Evolutionary conservation across 2,329 filamentous ascomycete genomes (phyloP).

Genomic region (Arthrinium puccinioides): DNA sequence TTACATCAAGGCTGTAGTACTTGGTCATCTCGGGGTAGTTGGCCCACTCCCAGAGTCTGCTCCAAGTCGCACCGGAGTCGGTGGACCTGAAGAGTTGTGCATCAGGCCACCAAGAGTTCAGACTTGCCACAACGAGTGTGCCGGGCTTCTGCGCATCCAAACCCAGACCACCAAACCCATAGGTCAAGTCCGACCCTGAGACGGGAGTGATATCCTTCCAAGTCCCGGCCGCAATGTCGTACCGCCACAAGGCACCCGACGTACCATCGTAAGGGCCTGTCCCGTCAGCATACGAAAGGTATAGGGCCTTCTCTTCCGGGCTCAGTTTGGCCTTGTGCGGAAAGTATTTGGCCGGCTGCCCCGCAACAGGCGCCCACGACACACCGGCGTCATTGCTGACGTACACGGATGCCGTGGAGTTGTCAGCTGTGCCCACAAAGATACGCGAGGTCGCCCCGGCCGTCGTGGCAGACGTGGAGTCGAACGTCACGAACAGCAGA

Average conservation of each 20-base stretch:
- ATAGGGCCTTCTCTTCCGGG: conserved; percentile 43
- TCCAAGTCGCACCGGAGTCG: conserved; percentile 48
- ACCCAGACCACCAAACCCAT: conserved; percentile 48
- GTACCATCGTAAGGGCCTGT: conserved; percentile 51
- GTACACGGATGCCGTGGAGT: conserved; percentile 43
- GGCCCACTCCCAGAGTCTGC: conserved; percentile 43
- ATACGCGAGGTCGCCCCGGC: conserved; percentile 46
- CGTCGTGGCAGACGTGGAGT: conserved; percentile 37
- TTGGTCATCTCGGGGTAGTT: conserved; percentile 35
- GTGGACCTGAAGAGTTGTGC: conserved; percentile 48
- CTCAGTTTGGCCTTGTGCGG: conserved; percentile 47
- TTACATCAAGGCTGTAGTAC: conserved; percentile 32
- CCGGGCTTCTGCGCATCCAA: conserved; percentile 47
- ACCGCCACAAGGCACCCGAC: conserved; percentile 45
- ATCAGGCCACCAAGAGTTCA: conserved; percentile 55
- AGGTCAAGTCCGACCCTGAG: conserved; percentile 36
- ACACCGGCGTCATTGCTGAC: conserved; percentile 45
- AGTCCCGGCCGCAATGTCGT: conserved; percentile 36
- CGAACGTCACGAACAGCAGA: conserved; percentile 47
- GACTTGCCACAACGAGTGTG: conserved; percentile 46
- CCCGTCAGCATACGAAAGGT: conserved; percentile 47
- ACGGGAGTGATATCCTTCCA: conserved; percentile 53
- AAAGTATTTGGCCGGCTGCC: conserved; percentile 42
- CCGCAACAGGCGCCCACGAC: conserved; percentile 43
- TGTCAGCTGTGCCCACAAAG: conserved; percentile 49